Conservation (phyloP, 441 rosid genomes). For the Adansonia madagascariensis region DNA sequence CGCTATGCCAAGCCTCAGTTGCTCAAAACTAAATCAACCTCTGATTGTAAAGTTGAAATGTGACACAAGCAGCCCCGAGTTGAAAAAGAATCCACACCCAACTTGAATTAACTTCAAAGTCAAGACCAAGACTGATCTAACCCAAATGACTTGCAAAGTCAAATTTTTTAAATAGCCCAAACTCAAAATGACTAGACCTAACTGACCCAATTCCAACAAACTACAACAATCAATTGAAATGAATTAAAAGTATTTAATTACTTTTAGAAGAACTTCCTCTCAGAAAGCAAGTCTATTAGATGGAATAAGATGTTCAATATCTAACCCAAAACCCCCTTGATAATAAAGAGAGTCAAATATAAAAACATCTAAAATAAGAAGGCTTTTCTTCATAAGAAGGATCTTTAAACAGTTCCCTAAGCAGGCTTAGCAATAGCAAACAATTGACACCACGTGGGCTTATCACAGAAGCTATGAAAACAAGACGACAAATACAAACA, state of each 20-base stretch:
- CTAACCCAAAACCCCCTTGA: conserved; percentile 3
- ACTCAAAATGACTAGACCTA: no score
- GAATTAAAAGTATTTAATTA: not conserved
- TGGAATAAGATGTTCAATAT: not conserved
- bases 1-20: not conserved
- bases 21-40: not conserved
- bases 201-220: no score
- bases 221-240: not conserved
- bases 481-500: not conserved
- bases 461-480: not conserved
- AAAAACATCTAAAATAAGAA: not conserved
- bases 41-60: not conserved
- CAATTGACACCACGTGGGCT: not conserved
- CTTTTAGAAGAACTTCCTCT: not conserved
- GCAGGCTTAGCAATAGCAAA: not conserved
- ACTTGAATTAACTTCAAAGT: no score
- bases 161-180: not conserved
- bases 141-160: not conserved
- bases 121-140: no score
- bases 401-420: not conserved
- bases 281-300: not conserved
- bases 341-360: not conserved
- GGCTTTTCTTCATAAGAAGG: not conserved
- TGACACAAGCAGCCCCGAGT: not conserved
- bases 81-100: not conserved